These are phyloP conservation scores for Phytomonas serpens DNA, from an alignment of 208 protist genomes.

Conservation along the genomic window DNA sequence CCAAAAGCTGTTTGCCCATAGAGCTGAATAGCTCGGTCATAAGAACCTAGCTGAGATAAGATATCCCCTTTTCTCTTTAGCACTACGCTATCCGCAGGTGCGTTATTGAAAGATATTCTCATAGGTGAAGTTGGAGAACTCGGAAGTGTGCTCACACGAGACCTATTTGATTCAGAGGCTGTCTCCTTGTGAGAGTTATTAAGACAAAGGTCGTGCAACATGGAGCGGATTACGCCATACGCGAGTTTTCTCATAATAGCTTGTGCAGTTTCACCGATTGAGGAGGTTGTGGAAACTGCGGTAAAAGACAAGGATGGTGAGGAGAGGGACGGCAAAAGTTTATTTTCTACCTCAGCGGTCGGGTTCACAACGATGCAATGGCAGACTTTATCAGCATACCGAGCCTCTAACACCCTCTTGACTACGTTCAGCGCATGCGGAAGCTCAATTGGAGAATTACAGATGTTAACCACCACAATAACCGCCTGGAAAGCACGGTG, in stretches of 20 bases:
- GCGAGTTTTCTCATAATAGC: neutral
- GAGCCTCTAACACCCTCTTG: constrained; percentile 39
- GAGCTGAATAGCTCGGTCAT: constrained; percentile 31
- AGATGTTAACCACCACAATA: constrained; percentile 53
- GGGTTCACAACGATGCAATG: constrained; percentile 73
- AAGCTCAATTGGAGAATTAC: constrained; percentile 15
- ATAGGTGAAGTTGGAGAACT: neutral
- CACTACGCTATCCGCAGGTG: constrained; percentile 15
- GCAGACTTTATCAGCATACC: constrained; percentile 59
- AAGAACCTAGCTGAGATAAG: constrained; percentile 55
- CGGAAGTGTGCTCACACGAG: neutral
- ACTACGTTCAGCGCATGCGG: constrained; percentile 32
- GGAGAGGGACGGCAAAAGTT: neutral
- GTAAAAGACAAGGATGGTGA: neutral
- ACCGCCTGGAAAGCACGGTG: constrained; percentile 42
- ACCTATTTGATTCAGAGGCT: neutral
- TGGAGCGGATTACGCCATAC: neutral
- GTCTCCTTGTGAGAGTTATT: neutral
- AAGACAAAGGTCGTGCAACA: neutral
- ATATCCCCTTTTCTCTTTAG: constrained; percentile 64
- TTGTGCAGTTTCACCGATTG: neutral
- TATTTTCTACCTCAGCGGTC: constrained; percentile 11
- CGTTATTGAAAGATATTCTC: neutral
- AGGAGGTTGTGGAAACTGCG: neutral
- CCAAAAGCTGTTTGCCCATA: constrained; percentile 65